Conservation (phyloP, 2,329 filamentous ascomycete species). For the Trichophyton schoenleinii region DNA sequence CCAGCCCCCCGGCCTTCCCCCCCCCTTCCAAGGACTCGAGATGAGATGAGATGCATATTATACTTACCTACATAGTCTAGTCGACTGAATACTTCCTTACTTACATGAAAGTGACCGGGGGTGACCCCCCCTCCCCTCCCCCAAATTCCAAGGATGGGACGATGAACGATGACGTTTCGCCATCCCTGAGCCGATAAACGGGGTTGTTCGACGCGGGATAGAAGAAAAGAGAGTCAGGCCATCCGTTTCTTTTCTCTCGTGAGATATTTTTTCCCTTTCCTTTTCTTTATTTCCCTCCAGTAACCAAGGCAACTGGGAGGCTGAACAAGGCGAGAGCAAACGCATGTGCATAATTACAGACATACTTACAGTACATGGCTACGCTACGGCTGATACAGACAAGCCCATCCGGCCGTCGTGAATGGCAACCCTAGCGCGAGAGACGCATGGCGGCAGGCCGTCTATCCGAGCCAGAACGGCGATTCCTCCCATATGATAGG, state of each 20-base stretch:
- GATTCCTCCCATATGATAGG: background rate
- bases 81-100: background rate
- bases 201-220: background rate
- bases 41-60: background rate
- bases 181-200: background rate
- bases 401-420: no score
- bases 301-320: no score
- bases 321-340: no score
- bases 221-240: no score
- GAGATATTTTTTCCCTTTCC: background rate
- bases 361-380: no score
- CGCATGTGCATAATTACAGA: no score
- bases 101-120: background rate
- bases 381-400: no score
- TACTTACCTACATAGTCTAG: no score
- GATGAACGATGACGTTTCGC: constrained; percentile 2
- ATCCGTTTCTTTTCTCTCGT: background rate
- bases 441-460: background rate
- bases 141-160: background rate
- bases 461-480: background rate
- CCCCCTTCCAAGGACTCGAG: background rate
- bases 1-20: background rate
- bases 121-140: background rate
- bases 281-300: no score
- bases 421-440: background rate